Conservation (phyloP, 2,329 filamentous ascomycete species). For the Truncatella angustata region DNA sequence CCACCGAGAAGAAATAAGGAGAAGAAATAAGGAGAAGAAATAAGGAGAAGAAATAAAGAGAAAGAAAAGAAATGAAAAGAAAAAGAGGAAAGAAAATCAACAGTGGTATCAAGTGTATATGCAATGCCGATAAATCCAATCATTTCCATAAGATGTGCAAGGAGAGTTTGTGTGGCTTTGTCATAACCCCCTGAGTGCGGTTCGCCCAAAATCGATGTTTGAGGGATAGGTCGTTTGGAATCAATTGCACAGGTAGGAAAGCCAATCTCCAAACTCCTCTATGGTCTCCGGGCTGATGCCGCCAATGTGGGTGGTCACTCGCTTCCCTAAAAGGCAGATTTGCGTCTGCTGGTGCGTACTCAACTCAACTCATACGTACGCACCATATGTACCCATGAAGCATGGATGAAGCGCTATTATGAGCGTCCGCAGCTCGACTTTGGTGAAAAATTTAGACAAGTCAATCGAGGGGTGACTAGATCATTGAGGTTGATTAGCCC, state of each 20-base stretch:
- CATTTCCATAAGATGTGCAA: conserved; percentile 2
- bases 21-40: too few relatives aligned
- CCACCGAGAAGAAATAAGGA: too few relatives aligned
- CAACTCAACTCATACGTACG: too few relatives aligned
- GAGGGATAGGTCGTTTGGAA: not conserved
- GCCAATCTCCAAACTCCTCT: not conserved
- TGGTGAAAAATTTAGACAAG: too few relatives aligned
- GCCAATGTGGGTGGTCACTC: not conserved
- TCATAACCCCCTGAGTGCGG: not conserved
- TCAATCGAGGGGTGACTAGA: too few relatives aligned
- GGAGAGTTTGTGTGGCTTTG: not conserved
- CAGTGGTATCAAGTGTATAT: conserved; percentile 13
- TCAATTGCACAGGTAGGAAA: not conserved
- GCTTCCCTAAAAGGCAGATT: not conserved
- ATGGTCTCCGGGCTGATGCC: not conserved
- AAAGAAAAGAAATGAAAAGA: not conserved
- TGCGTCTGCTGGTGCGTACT: too few relatives aligned
- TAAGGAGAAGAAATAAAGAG: not conserved
- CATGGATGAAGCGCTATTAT: too few relatives aligned
- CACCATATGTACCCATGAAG: too few relatives aligned
- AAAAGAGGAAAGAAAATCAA: not conserved
- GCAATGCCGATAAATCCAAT: conserved; percentile 3
- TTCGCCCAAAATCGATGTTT: not conserved
- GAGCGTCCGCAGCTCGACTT: too few relatives aligned
- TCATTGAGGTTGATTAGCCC: conserved; percentile 49